Evolutionary conservation across 2,329 filamentous ascomycete species (phyloP).

Genomic region (Aspergillus pseudoterreus): DNA sequence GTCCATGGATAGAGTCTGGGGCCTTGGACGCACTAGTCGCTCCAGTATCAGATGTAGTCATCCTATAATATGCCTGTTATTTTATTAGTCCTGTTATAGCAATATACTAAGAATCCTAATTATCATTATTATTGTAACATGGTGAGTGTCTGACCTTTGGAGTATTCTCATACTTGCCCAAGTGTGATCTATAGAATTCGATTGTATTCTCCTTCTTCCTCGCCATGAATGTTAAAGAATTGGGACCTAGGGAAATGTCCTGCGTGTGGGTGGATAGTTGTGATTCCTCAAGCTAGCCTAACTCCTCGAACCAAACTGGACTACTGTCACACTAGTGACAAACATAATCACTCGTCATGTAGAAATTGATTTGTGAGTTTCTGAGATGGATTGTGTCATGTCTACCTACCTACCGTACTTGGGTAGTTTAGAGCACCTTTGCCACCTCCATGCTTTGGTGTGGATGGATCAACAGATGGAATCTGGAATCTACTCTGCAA

Average conservation of each 20-base stretch:
- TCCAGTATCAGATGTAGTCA: slow-evolving; percentile 20
- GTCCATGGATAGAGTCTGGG: slow-evolving; percentile 18
- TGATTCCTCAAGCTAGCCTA: background rate
- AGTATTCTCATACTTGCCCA: no score
- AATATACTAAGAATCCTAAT: no score
- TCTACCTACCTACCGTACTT: no score
- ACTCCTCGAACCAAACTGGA: slow-evolving; percentile 13
- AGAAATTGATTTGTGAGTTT: no score
- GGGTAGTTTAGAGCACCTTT: no score
- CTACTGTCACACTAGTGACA: slow-evolving; percentile 25
- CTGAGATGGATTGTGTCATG: no score
- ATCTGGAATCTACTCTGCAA: no score
- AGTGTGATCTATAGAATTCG: no score
- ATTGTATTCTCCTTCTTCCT: background rate
- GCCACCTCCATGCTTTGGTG: no score
- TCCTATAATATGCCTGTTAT: slow-evolving; percentile 13
- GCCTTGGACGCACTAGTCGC: slow-evolving; percentile 16
- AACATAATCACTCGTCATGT: slow-evolving; percentile 15
- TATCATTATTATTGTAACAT: no score
- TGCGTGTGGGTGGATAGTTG: background rate
- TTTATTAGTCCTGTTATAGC: background rate
- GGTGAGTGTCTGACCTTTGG: no score
- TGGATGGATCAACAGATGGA: no score
- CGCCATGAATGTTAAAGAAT: background rate
- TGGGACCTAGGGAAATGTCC: background rate